Base-by-base conservation (phyloP, 306 rosid genomes). In the Quercus alba region DNA sequence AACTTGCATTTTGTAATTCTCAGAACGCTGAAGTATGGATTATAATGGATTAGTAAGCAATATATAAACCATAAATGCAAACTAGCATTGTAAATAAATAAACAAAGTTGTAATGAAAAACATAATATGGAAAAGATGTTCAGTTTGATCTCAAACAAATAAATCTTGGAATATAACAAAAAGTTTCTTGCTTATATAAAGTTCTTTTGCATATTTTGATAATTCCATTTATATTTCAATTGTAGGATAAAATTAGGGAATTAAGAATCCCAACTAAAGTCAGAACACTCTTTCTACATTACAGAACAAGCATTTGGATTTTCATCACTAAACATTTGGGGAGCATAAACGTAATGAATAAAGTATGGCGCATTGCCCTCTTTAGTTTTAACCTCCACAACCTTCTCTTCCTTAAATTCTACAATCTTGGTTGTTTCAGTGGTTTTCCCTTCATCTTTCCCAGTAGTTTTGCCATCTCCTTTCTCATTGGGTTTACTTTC, bases 281-380 rank as follows among this genome's bases (percentile, higher is more conserved):
- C 35, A 19, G n/a, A 28, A 12, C 19, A 68, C 4, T 68, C 4
- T 18, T 44, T 6, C 74, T 83, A 91, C 68, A 75, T 59, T 69
- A 92, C 74, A 49, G 19, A 64, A 79, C 97, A 94, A 8, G 98
- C 88, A 84, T 94, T 92, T 52, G 98, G 97, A 82, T 94, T 94
- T 82, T 90, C 98, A 84, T 94, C 97, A 7, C 97, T 94, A 30
- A 92, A 88, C 7, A 68, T n/a, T 13, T 86, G 92, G 6, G 97
- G 98, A 56, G 93, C 97, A 84, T 86, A 84, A 30, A 84, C 88
- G 73, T 92, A 92, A 86, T 91, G 98, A 81, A 94, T 86, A 38
- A 92, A 86, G 77, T 91, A 92, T 61, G 97, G 95, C 73, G 85
- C 84, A 59, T 84, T 81, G 3, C 38, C 33, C 2, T 91, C 90